phyloP scores from a whole-genome alignment of 2,329 filamentous ascomycete species.

The Thermomyces lanuginosus region DNA sequence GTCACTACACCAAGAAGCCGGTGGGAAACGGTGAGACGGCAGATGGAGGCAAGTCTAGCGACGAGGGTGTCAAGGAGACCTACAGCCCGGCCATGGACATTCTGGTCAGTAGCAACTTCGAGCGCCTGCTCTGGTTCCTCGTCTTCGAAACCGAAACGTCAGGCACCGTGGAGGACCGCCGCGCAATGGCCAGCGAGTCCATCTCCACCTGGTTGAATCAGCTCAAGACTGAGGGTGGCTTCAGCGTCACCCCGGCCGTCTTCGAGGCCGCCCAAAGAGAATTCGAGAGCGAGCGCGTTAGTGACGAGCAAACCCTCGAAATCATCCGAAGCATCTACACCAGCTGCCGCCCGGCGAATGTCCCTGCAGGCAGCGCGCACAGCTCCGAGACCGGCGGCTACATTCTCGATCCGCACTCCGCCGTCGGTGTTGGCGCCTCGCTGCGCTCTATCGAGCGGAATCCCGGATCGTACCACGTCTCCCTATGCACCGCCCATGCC shows the following conservation, averaged over 20 bases:
- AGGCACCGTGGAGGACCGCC: conserved; percentile 46
- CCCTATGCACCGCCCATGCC: conserved; percentile 83
- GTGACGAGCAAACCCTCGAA: conserved; percentile 48
- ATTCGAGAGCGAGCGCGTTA: conserved; percentile 64
- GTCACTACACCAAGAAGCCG: conserved; percentile 68
- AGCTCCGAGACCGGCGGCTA: conserved; percentile 43
- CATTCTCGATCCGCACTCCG: conserved; percentile 82
- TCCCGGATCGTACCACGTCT: conserved; percentile 49
- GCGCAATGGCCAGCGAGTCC: conserved; percentile 24
- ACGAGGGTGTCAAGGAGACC: conserved; percentile 84
- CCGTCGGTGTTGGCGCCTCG: conserved; percentile 68
- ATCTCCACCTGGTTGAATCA: conserved; percentile 63
- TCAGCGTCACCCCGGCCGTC: conserved; percentile 61
- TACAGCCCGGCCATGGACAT: conserved; percentile 96
- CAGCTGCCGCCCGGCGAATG: conserved; percentile 36
- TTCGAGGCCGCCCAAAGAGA: conserved; percentile 52
- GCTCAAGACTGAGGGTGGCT: conserved; percentile 67
- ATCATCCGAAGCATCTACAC: conserved; percentile 45
- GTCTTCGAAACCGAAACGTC: conserved; percentile 20
- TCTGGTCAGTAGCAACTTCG: conserved; percentile 88
- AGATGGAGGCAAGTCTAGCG: no score
- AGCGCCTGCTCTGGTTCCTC: conserved; percentile 76
- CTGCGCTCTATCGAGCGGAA: conserved; percentile 47
- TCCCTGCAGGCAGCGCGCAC: conserved; percentile 15
- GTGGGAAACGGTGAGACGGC: no score